Evolutionary conservation across 371 early-diverging fungal species (phyloP), one percentile per base, ranked within the genome.

Genomic region (Apophysomyces ossiformis): DNA sequence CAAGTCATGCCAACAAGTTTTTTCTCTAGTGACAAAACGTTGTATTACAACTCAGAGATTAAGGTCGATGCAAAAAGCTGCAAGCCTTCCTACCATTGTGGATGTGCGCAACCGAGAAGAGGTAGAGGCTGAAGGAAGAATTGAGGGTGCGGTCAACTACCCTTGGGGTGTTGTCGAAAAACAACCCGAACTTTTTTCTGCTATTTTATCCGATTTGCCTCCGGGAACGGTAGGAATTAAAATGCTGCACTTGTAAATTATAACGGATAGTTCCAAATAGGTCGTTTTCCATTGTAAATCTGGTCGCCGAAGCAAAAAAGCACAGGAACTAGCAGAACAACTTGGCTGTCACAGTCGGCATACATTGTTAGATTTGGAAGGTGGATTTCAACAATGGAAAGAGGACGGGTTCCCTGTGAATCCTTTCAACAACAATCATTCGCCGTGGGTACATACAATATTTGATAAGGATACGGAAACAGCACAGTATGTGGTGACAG

Each of bases 401-500:
- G 73, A 70, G 4, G 69, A 70, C 37, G 64, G 69, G 0, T 70
- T 74, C 15, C 75, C 82, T n/a, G 58, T 75, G 15, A 67, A 74
- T 38, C 65, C 77, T 5, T 81, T 71, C 37, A 64, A 68, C 37
- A 77, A 79, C 15, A 79, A 82, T 26, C 82, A 82, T 61, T 79
- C 82, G 5, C 79, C 82, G 50, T 77, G 79, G 76, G 75, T 82
- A 1, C 79, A 79, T 59, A 72, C 78, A 12, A 41, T 82, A 12
- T 70, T 82, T 56, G 82, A 79, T 16, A 36, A 32, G 16, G 78
- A 77, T 7, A 82, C 82, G 4, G 82, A 79, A 56, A 79, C 82
- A 9, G 82, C 82, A 8, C 72, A 72, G 57, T 82, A 77, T 57
- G 61, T 82, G 35, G 78, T 82, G 5, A 73, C 79, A 39, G 79